phyloP scores from a whole-genome alignment of 2,329 filamentous ascomycete species.

The Verruconis gallopava region DNA sequence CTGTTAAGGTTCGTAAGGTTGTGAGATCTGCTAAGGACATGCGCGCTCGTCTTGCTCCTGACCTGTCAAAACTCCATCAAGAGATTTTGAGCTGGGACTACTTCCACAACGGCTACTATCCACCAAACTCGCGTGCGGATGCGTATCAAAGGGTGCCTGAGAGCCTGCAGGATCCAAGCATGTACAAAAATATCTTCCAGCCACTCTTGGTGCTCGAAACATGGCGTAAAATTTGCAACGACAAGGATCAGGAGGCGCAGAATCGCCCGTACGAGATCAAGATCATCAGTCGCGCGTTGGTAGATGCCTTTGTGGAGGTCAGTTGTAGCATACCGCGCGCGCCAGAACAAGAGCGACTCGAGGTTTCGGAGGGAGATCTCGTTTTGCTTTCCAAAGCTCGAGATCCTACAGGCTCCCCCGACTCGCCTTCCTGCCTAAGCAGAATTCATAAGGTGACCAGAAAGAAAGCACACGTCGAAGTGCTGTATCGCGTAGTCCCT shows the following conservation, averaged over 20 bases:
- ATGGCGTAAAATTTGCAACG: constrained; percentile 85
- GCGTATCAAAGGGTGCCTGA: constrained; percentile 65
- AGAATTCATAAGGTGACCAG: constrained; percentile 67
- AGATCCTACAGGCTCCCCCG: constrained; percentile 52
- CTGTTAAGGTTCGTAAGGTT: constrained; percentile 73
- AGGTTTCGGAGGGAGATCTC: constrained; percentile 74
- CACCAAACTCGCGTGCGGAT: constrained; percentile 56
- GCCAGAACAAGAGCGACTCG: constrained; percentile 53
- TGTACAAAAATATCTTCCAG: constrained; percentile 83
- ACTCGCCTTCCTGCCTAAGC: constrained; percentile 70
- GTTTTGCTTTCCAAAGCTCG: constrained; percentile 66
- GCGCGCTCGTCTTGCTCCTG: constrained; percentile 80
- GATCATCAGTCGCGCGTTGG: constrained; percentile 72
- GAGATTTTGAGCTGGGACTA: constrained; percentile 90
- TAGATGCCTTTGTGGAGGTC: constrained; percentile 87
- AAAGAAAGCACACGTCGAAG: constrained; percentile 70
- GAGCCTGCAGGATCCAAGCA: constrained; percentile 59
- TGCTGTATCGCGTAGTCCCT: constrained; percentile 73
- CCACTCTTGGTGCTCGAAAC: constrained; percentile 84
- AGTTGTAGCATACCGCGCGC: constrained; percentile 64
- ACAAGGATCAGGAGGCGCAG: constrained; percentile 68
- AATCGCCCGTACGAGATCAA: constrained; percentile 77
- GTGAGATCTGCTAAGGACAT: constrained; percentile 82
- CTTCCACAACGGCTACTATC: constrained; percentile 77
- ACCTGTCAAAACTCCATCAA: constrained; percentile 72